phyloP scores from a whole-genome alignment of 192 early-diverging fungal genomes.

The Gonapodya sp. region DNA sequence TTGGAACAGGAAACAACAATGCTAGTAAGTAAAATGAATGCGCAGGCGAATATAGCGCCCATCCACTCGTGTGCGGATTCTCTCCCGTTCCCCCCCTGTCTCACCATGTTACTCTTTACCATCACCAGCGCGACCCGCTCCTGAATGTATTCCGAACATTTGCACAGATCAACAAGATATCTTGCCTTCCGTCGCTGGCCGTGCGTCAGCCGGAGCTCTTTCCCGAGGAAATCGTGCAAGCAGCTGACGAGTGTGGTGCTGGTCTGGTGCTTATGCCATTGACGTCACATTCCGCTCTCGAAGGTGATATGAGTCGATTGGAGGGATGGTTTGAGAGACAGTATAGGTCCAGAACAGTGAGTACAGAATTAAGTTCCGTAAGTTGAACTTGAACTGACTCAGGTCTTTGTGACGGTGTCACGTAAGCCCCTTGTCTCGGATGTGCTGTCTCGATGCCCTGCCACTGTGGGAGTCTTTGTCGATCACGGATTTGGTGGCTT shows the following conservation, averaged over 20 bases:
- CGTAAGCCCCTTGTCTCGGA: not conserved
- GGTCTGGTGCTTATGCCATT: constrained; percentile 65
- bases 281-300: not conserved
- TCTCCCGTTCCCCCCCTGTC: constrained; percentile 14
- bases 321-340: not conserved
- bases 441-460: constrained; percentile 30
- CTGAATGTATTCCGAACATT: constrained; percentile 77
- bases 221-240: constrained; percentile 48
- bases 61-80: not conserved
- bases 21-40: not conserved
- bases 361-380: not conserved
- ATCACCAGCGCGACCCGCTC: constrained; percentile 54
- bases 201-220: constrained; percentile 58
- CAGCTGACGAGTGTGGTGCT: constrained; percentile 35
- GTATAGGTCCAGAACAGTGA: not conserved
- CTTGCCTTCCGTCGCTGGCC: constrained; percentile 47
- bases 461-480: constrained; percentile 35
- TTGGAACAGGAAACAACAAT: not conserved
- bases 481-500: constrained; percentile 51
- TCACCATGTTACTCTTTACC: constrained; percentile 44
- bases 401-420: not conserved
- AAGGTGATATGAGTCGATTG: not conserved
- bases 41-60: too few relatives aligned
- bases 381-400: not conserved
- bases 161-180: constrained; percentile 60